phyloP scores from a whole-genome alignment of 257 asterid species.

The Lantana camara region DNA sequence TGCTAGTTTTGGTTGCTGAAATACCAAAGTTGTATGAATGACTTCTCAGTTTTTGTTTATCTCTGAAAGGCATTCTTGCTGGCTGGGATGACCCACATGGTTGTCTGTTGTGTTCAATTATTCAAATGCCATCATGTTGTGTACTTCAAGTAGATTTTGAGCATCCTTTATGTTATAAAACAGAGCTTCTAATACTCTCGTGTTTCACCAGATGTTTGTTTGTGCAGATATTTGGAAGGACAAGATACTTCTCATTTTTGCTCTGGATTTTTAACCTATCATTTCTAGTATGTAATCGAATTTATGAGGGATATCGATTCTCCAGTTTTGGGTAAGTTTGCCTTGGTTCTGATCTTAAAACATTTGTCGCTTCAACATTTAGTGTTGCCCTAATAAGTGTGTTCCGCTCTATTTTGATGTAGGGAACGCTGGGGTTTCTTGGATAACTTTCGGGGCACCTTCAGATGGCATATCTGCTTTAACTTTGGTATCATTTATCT shows the following conservation, averaged over 20 bases:
- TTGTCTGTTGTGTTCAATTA: slow-evolving; percentile 1
- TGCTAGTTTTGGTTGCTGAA: slow-evolving; percentile 13
- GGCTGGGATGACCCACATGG: slow-evolving; percentile 23
- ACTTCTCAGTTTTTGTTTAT: not conserved
- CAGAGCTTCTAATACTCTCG: slow-evolving; percentile 42
- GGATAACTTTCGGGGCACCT: slow-evolving; percentile 86
- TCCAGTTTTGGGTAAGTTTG: slow-evolving; percentile 72
- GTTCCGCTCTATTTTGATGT: slow-evolving; percentile 33
- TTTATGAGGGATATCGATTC: slow-evolving; percentile 81
- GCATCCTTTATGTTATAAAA: slow-evolving; percentile 5
- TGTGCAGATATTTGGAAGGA: slow-evolving; percentile 82
- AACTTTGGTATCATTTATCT: slow-evolving; percentile 74
- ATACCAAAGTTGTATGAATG: slow-evolving; percentile 6
- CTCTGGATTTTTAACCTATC: slow-evolving; percentile 79
- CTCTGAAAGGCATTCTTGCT: slow-evolving; percentile 4
- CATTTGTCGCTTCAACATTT: slow-evolving; percentile 1
- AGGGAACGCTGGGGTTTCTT: slow-evolving; percentile 73
- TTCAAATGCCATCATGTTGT: slow-evolving; percentile 4
- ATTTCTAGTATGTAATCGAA: slow-evolving; percentile 73
- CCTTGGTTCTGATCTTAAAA: slow-evolving; percentile 24
- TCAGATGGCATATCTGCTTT: slow-evolving; percentile 99
- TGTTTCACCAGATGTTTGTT: slow-evolving; percentile 49
- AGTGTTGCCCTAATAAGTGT: slow-evolving; percentile 1
- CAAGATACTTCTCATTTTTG: slow-evolving; percentile 56
- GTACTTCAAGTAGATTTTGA: slow-evolving; percentile 2